Percentiles rank a stretch among this genome's conserved stretches.
Evolutionary conservation across 1,139 yeast species (phyloP).

Genomic region (Blastobotrys apis): DNA sequence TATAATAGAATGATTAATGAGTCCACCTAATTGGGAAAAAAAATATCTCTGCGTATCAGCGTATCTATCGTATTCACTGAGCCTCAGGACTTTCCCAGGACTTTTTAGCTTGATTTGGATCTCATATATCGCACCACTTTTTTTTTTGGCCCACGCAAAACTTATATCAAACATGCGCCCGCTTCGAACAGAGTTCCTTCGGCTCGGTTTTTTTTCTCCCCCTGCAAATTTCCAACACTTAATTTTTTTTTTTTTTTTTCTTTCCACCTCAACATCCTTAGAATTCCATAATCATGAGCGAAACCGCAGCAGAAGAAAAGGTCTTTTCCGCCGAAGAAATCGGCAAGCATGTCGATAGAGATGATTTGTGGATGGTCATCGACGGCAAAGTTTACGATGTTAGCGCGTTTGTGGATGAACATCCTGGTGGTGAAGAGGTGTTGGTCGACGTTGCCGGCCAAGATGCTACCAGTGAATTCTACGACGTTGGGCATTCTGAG

Average conservation of each 20-base stretch:
- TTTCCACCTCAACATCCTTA: background rate
- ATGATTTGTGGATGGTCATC: slow-evolving; percentile 86
- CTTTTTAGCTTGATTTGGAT: background rate
- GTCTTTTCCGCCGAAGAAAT: slow-evolving; percentile 64
- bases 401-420: slow-evolving; percentile 83
- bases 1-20: slow-evolving; percentile 14
- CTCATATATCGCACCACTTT: too few species aligned
- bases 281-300: slow-evolving; percentile 6
- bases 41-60: too few species aligned
- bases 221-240: too few species aligned
- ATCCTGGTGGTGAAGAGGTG: slow-evolving; percentile 99
- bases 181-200: too few species aligned
- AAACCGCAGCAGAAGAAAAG: slow-evolving; percentile 26
- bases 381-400: slow-evolving; percentile 89
- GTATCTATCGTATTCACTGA: too few species aligned
- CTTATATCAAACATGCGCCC: too few species aligned
- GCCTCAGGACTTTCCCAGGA: too few species aligned
- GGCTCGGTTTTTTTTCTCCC: too few species aligned
- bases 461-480: slow-evolving; percentile 92
- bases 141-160: too few species aligned
- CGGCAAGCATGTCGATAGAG: slow-evolving; percentile 67
- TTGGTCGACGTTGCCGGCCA: slow-evolving; percentile 61
- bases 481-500: slow-evolving; percentile 96
- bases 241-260: background rate
- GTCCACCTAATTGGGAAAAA: background rate